Evolutionary conservation across 148 eudicot genomes (phyloP).

Genomic region (Dianthus caryophyllus): DNA sequence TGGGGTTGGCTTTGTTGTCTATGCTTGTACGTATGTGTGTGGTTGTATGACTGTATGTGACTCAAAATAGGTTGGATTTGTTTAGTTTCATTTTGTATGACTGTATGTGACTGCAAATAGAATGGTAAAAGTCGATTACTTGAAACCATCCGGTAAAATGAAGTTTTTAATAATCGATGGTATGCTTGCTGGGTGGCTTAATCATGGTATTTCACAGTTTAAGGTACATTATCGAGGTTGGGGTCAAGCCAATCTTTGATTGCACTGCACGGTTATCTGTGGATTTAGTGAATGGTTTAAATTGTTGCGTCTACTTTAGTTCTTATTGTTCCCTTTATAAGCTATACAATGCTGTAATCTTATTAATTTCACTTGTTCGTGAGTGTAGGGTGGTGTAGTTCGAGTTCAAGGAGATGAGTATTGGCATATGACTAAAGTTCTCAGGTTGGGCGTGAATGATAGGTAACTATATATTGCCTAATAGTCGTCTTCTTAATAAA

Average conservation of each 20-base stretch:
- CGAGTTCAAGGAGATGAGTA: conserved; percentile 87
- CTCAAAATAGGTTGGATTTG: too few species aligned
- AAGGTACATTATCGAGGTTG: neutral
- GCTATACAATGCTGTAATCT: neutral
- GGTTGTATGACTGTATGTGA: too few species aligned
- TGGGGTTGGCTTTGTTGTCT: too few species aligned
- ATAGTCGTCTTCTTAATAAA: neutral
- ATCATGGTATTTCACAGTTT: neutral
- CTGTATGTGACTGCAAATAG: too few species aligned
- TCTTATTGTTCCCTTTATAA: neutral
- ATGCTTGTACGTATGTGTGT: too few species aligned
- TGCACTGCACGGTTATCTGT: neutral
- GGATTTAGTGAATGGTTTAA: neutral
- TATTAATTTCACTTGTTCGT: neutral
- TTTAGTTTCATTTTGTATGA: too few species aligned
- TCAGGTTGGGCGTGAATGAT: conserved; percentile 55
- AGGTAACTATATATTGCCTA: conserved; percentile 43
- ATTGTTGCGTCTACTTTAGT: neutral
- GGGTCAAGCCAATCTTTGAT: neutral
- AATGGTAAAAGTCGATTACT: too few species aligned
- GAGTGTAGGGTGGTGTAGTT: conserved; percentile 54
- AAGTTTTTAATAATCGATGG: neutral
- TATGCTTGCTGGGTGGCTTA: neutral
- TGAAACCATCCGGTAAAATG: too few species aligned
- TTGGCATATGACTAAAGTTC: conserved; percentile 94